Evolutionary conservation across 208 protist genomes (phyloP).

Genomic region (Kentomonas sorsogonicus): DNA sequence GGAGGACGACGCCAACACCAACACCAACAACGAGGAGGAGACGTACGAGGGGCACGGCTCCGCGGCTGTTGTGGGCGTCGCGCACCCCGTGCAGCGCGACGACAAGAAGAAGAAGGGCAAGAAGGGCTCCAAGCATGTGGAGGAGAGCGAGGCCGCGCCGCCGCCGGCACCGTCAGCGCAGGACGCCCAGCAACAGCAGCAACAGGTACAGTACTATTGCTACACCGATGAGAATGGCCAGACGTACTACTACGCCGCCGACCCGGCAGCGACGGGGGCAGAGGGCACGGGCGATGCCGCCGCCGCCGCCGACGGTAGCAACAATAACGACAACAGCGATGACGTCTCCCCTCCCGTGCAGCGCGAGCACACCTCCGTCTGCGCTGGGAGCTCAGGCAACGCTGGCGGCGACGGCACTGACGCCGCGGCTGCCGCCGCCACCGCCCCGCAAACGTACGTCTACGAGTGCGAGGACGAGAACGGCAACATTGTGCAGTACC

Average conservation of each 20-base stretch:
- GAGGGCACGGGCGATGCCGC: slow-evolving; percentile 10
- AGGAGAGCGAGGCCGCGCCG: slow-evolving; percentile 5
- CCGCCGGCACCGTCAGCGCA: no score
- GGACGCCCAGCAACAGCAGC: no score
- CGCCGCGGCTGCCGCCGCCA: not conserved
- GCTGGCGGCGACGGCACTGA: no score
- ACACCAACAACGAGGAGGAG: not conserved
- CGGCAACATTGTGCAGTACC: slow-evolving; percentile 27
- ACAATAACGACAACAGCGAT: no score
- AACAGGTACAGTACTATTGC: slow-evolving; percentile 55
- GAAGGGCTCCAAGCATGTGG: not conserved
- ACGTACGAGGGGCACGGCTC: not conserved
- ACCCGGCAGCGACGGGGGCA: slow-evolving; percentile 18
- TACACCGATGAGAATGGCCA: slow-evolving; percentile 51
- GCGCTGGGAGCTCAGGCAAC: no score
- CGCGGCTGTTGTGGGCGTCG: not conserved
- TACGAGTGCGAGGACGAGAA: slow-evolving; percentile 37
- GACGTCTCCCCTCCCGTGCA: no score
- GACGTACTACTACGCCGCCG: slow-evolving; percentile 33
- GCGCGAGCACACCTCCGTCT: no score
- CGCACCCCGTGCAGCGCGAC: not conserved
- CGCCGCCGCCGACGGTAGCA: not conserved
- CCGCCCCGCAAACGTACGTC: slow-evolving; percentile 9
- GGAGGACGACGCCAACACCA: not conserved
- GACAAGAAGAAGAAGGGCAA: slow-evolving; percentile 6